phyloP scores from a whole-genome alignment of 2,329 filamentous ascomycete genomes.

The Trichoderma koningiopsis region DNA sequence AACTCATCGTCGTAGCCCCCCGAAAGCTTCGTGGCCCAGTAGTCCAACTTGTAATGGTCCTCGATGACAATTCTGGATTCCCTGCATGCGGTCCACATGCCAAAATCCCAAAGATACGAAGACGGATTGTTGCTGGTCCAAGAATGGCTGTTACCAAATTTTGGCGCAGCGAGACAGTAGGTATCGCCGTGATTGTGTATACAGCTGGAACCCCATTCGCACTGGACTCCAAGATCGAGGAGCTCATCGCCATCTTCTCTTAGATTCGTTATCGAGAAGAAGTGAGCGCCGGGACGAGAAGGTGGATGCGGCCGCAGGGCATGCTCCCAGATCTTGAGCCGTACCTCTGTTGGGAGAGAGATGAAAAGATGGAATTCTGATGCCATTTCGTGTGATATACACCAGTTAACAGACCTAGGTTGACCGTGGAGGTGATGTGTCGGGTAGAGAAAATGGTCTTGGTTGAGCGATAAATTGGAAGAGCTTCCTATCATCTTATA shows the following conservation, averaged over 20 bases:
- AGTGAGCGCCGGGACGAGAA: background rate
- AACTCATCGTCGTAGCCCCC: background rate
- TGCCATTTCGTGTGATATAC: background rate
- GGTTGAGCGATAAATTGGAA: too few species aligned
- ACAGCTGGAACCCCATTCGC: background rate
- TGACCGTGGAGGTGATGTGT: too few species aligned
- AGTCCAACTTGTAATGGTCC: background rate
- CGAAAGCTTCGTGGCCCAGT: background rate
- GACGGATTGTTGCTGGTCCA: conserved; percentile 11
- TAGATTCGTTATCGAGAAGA: conserved; percentile 13
- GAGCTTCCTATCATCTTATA: too few species aligned
- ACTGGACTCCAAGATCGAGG: background rate
- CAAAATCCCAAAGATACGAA: conserved; percentile 18
- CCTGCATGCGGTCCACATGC: conserved; percentile 13
- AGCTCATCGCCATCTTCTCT: background rate
- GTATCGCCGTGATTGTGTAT: background rate
- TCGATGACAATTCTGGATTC: background rate
- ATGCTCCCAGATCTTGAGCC: conserved; percentile 23
- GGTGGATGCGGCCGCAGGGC: background rate
- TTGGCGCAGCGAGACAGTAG: background rate
- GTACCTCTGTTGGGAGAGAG: background rate
- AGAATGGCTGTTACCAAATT: background rate
- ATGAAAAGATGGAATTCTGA: conserved; percentile 1
- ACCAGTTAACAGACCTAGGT: too few species aligned
- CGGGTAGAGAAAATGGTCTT: too few species aligned